These are phyloP conservation scores for Leersia perrieri DNA, from an alignment of 176 grass and related monocot genomes.

Conservation along the genomic window DNA sequence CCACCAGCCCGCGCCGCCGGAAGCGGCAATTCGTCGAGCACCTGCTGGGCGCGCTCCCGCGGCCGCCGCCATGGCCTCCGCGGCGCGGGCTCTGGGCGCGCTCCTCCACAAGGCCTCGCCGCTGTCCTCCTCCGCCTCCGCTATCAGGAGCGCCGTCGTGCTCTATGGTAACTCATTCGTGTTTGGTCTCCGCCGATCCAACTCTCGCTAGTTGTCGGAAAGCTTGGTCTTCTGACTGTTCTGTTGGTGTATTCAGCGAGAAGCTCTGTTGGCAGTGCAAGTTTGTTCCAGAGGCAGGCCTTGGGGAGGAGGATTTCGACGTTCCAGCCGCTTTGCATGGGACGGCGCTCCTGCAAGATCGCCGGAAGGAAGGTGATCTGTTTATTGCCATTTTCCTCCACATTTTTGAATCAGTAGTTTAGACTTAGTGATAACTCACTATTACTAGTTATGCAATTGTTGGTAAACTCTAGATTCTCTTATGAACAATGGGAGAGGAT, in stretches of 20 bases:
- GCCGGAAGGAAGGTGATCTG: slow-evolving; percentile 88
- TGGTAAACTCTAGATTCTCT: not conserved
- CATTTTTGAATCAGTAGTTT: not conserved
- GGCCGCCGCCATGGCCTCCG: slow-evolving; percentile 51
- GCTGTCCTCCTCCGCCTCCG: slow-evolving; percentile 27
- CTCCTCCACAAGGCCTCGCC: slow-evolving; percentile 40
- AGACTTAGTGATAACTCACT: not conserved
- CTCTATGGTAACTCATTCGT: slow-evolving; percentile 29
- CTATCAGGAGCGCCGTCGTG: slow-evolving; percentile 36
- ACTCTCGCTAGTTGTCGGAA: not conserved
- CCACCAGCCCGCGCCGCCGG: not conserved
- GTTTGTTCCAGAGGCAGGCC: slow-evolving; percentile 13
- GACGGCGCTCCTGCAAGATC: slow-evolving; percentile 95
- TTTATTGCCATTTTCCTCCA: not conserved
- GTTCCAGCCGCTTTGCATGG: slow-evolving; percentile 80
- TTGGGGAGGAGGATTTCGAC: slow-evolving; percentile 61
- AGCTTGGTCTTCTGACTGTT: not conserved
- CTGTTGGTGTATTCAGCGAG: slow-evolving; percentile 35
- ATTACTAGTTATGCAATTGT: not conserved
- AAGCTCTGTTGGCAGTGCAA: not conserved
- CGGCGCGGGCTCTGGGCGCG: slow-evolving; percentile 44
- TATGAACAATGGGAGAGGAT: not conserved
- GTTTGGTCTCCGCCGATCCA: slow-evolving; percentile 3
- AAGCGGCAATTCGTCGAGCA: slow-evolving; percentile 46
- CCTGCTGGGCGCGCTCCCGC: slow-evolving; percentile 2